Conservation (phyloP, 306 rosid species). For the Quercus agrifolia region DNA sequence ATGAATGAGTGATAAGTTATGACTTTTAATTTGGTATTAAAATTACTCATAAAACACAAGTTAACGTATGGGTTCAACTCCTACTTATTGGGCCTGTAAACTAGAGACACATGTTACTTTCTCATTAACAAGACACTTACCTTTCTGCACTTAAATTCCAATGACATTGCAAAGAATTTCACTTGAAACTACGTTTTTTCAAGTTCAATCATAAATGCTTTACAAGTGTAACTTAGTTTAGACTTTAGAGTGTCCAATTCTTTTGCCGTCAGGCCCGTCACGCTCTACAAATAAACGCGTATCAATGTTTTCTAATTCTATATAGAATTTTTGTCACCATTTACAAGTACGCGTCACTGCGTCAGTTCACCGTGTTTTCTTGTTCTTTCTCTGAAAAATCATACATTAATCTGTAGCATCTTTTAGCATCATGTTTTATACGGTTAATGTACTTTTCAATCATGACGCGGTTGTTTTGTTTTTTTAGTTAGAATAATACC, state of each 20-base stretch:
- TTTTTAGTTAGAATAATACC: background rate
- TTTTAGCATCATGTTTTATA: too few relatives aligned
- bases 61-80: too few relatives aligned
- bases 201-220: background rate
- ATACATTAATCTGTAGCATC: too few relatives aligned
- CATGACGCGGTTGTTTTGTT: constrained; percentile 24
- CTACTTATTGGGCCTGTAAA: too few relatives aligned
- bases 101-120: too few relatives aligned
- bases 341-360: background rate
- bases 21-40: too few relatives aligned
- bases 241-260: too few relatives aligned
- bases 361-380: background rate
- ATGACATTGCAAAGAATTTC: background rate
- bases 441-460: constrained; percentile 10
- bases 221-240: too few relatives aligned
- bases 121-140: too few relatives aligned
- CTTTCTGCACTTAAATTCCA: background rate
- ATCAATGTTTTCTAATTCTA: background rate
- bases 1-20: too few relatives aligned
- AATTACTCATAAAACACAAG: too few relatives aligned
- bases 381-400: background rate
- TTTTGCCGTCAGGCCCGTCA: too few relatives aligned
- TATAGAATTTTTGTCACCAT: background rate
- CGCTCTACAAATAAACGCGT: background rate
- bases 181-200: background rate